Conservation (phyloP, 1,284 basidiomycete genomes). For the Xanthoconium separans region DNA sequence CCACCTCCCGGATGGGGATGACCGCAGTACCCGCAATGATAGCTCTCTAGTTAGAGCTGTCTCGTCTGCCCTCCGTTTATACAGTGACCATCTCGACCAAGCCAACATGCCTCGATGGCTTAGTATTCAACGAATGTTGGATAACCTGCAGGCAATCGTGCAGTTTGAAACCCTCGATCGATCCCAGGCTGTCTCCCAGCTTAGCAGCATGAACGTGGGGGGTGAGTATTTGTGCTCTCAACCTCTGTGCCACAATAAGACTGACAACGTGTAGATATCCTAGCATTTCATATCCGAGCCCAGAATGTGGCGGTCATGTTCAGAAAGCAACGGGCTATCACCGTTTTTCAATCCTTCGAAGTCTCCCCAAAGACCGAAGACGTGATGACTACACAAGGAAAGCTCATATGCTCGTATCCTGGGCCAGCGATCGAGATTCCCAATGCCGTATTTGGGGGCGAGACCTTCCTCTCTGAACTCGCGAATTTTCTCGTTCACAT, state of each 20-base stretch:
- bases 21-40: constrained; percentile 13
- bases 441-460: constrained; percentile 15
- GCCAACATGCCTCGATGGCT: constrained; percentile 10
- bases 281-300: constrained; percentile 30
- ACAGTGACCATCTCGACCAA: not conserved
- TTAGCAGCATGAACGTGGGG: constrained; percentile 14
- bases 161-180: constrained; percentile 8
- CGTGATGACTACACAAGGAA: constrained; percentile 4
- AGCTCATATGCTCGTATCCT: constrained; percentile 30
- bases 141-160: constrained; percentile 13
- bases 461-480: constrained; percentile 18
- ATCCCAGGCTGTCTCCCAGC: constrained; percentile 7
- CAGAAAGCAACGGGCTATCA: constrained; percentile 16
- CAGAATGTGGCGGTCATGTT: constrained; percentile 39
- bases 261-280: constrained; percentile 17
- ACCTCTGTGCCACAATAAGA: no score
- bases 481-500: constrained; percentile 3
- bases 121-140: constrained; percentile 16
- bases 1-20: constrained; percentile 21
- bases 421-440: constrained; percentile 31
- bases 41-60: constrained; percentile 9
- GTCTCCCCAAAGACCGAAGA: constrained; percentile 1
- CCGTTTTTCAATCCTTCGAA: constrained; percentile 34
- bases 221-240: constrained; percentile 8
- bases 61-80: not conserved